Evolutionary conservation across 352 stramenopile species (phyloP).

Genomic region (Lagenidium sp.): DNA sequence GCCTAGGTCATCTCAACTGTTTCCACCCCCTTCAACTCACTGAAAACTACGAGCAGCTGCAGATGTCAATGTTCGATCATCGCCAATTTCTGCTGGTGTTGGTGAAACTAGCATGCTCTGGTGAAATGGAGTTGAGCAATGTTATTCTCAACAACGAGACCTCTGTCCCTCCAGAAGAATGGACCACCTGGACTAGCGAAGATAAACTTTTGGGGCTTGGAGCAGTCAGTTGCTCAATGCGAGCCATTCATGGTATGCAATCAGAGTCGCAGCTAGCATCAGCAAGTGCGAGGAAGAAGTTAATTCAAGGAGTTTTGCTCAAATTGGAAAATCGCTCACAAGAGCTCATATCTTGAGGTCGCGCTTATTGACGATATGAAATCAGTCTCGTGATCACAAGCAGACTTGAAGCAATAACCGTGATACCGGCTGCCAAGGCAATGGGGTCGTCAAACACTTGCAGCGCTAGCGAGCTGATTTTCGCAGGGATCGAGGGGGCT

Average conservation of each 20-base stretch:
- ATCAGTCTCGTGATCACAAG: conserved; percentile 38
- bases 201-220: conserved; percentile 39
- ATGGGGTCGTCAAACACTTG: conserved; percentile 49
- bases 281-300: conserved; percentile 42
- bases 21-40: conserved; percentile 52
- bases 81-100: conserved; percentile 46
- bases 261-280: conserved; percentile 38
- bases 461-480: background rate
- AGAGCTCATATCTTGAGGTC: conserved; percentile 12
- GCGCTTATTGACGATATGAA: conserved; percentile 1
- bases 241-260: conserved; percentile 23
- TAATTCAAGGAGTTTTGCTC: conserved; percentile 45
- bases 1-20: conserved; percentile 47
- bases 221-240: conserved; percentile 36
- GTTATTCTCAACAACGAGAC: conserved; percentile 34
- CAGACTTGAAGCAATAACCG: conserved; percentile 35
- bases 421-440: conserved; percentile 32
- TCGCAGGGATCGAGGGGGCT: conserved; percentile 4
- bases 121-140: conserved; percentile 38
- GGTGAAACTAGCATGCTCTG: conserved; percentile 30
- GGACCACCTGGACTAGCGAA: conserved; percentile 45
- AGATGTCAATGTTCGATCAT: conserved; percentile 39
- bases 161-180: conserved; percentile 29
- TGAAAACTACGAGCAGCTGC: conserved; percentile 40
- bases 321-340: conserved; percentile 46